Percentiles rank a stretch among this genome's conserved stretches.
phyloP scores from a whole-genome alignment of 176 grass and related monocot genomes.

The Carex littledalei region DNA sequence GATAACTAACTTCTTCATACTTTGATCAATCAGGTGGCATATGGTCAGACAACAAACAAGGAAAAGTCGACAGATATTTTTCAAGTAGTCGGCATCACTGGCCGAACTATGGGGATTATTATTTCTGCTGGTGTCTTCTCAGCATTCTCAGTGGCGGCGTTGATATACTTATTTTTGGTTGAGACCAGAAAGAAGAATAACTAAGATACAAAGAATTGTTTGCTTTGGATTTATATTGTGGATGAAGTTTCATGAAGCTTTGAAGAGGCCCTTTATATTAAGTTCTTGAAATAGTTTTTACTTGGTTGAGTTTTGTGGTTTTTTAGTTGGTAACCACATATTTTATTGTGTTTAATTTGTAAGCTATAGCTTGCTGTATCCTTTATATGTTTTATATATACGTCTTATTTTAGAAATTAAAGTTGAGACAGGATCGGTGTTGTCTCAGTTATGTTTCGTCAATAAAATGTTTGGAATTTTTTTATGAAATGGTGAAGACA shows the following conservation, averaged over 20 bases:
- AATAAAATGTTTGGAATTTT: too few relatives aligned
- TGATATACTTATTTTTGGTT: constrained; percentile 41
- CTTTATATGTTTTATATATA: neutral
- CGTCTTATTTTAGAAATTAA: neutral
- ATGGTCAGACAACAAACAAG: constrained; percentile 52
- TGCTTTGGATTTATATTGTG: neutral
- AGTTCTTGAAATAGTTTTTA: neutral
- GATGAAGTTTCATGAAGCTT: neutral
- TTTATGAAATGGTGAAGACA: too few relatives aligned
- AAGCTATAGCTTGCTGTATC: neutral
- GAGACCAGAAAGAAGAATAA: constrained; percentile 45
- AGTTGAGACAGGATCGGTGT: neutral
- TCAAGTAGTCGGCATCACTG: constrained; percentile 50
- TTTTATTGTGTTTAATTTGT: neutral
- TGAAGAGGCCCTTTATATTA: neutral
- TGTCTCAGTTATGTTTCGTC: too few relatives aligned
- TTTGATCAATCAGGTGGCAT: constrained; percentile 35
- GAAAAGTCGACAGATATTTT: constrained; percentile 30
- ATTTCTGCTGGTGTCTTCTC: constrained; percentile 84
- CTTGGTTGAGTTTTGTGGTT: neutral
- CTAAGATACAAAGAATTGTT: constrained; percentile 10
- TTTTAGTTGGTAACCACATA: neutral
- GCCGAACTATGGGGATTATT: constrained; percentile 47
- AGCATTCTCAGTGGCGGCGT: constrained; percentile 46
- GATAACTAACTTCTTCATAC: neutral